These are phyloP conservation scores for Knoxia roxburghii DNA, from an alignment of 257 asterid genomes.

Conservation along the genomic window DNA sequence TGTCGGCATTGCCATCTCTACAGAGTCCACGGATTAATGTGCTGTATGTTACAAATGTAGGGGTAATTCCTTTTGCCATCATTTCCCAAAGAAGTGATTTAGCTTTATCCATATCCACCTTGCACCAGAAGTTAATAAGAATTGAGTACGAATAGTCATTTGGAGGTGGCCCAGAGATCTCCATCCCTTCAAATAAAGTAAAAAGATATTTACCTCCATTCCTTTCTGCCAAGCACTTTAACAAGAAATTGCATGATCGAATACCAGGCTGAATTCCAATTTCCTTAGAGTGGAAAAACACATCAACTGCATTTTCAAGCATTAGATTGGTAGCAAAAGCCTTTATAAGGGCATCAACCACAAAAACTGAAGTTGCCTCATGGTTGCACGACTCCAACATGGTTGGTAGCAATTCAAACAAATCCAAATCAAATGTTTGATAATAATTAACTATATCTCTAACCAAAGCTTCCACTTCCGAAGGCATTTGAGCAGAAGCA, in stretches of 20 bases:
- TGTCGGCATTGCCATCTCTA: slow-evolving; percentile 36
- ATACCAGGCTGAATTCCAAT: slow-evolving; percentile 37
- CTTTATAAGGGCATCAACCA: slow-evolving; percentile 38
- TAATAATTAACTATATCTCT: slow-evolving; percentile 38
- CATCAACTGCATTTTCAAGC: slow-evolving; percentile 43
- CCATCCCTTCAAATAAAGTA: slow-evolving; percentile 42
- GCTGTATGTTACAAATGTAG: slow-evolving; percentile 48
- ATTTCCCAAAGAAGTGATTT: slow-evolving; percentile 42
- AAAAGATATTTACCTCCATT: slow-evolving; percentile 25
- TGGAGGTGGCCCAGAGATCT: slow-evolving; percentile 51
- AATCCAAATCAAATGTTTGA: slow-evolving; percentile 29
- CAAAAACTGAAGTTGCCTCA: slow-evolving; percentile 18
- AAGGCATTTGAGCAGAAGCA: slow-evolving; percentile 44
- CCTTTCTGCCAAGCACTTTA: slow-evolving; percentile 49
- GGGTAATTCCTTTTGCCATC: slow-evolving; percentile 34
- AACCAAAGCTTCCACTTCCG: slow-evolving; percentile 39
- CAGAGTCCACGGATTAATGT: slow-evolving; percentile 50
- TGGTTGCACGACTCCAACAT: slow-evolving; percentile 28
- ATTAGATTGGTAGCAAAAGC: slow-evolving; percentile 45
- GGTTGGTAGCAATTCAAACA: slow-evolving; percentile 27
- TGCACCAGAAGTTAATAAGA: slow-evolving; percentile 46
- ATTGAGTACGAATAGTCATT: slow-evolving; percentile 47
- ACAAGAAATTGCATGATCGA: slow-evolving; percentile 55
- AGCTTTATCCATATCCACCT: slow-evolving; percentile 38
- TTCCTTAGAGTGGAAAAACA: slow-evolving; percentile 30